phyloP scores from a whole-genome alignment of 1,139 yeast genomes.

The Zygosaccharomyces sapae region DNA sequence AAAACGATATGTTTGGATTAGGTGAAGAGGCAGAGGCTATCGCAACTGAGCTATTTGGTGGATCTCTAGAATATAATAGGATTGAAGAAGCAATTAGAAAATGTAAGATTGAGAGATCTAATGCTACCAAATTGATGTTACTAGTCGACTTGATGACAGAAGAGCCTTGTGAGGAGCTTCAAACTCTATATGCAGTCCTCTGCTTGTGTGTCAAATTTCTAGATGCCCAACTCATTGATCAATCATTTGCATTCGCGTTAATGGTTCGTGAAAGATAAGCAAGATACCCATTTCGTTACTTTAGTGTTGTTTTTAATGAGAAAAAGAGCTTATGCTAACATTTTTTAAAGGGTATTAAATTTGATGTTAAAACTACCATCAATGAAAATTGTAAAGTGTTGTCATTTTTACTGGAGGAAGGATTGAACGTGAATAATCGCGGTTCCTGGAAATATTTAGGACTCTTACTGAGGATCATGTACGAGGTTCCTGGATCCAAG shows the following conservation, averaged over 20 bases:
- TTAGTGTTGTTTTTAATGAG: neutral
- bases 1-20: neutral
- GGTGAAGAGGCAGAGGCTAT: neutral
- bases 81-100: slow-evolving; percentile 1
- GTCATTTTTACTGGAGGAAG: slow-evolving; percentile 15
- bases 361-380: slow-evolving; percentile 11
- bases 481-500: slow-evolving; percentile 14
- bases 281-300: neutral
- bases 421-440: slow-evolving; percentile 12
- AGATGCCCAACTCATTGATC: slow-evolving; percentile 14
- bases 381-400: slow-evolving; percentile 12
- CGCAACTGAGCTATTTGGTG: slow-evolving; percentile 4
- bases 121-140: slow-evolving; percentile 7
- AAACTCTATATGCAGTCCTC: slow-evolving; percentile 16
- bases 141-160: slow-evolving; percentile 8
- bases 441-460: slow-evolving; percentile 25
- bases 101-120: slow-evolving; percentile 5
- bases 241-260: slow-evolving; percentile 29
- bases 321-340: slow-evolving; percentile 6
- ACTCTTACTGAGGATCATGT: slow-evolving; percentile 15
- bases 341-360: slow-evolving; percentile 13
- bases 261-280: slow-evolving; percentile 20
- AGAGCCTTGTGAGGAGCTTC: slow-evolving; percentile 1
- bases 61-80: slow-evolving; percentile 2
- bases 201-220: slow-evolving; percentile 26